Conservation (phyloP, 441 rosid genomes). For the Mallotus repandus region DNA sequence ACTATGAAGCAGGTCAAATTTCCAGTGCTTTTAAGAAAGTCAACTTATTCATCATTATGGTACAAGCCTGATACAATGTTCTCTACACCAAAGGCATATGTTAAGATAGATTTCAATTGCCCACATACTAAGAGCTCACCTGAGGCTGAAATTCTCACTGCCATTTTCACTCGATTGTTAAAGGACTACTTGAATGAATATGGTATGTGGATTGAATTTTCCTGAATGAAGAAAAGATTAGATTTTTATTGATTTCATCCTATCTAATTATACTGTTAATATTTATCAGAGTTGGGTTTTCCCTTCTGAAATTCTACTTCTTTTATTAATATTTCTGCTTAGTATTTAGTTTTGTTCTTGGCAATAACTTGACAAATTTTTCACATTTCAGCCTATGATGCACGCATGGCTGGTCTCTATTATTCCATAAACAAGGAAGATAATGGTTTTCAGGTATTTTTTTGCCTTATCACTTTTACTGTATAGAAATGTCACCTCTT, state of each 20-base stretch:
- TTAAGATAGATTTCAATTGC: constrained; percentile 73
- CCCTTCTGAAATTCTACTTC: background rate
- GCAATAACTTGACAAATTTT: constrained; percentile 11
- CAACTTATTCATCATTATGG: constrained; percentile 72
- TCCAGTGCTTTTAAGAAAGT: constrained; percentile 67
- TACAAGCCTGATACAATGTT: constrained; percentile 82
- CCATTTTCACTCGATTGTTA: constrained; percentile 60
- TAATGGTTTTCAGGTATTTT: constrained; percentile 64
- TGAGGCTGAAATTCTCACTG: constrained; percentile 57
- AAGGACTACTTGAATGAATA: constrained; percentile 87
- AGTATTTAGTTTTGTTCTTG: background rate
- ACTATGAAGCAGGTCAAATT: constrained; percentile 42
- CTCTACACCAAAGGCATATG: constrained; percentile 74
- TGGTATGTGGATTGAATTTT: background rate
- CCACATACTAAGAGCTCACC: constrained; percentile 71
- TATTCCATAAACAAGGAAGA: constrained; percentile 43
- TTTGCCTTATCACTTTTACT: background rate
- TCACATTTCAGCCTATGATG: constrained; percentile 61
- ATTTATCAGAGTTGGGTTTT: background rate
- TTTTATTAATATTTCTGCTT: background rate
- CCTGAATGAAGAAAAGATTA: background rate
- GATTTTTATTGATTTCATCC: background rate
- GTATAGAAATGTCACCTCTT: no score
- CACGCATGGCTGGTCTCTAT: constrained; percentile 74
- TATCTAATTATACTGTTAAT: background rate